phyloP scores from a whole-genome alignment of 192 early-diverging fungal species.

The Backusella luteola region DNA sequence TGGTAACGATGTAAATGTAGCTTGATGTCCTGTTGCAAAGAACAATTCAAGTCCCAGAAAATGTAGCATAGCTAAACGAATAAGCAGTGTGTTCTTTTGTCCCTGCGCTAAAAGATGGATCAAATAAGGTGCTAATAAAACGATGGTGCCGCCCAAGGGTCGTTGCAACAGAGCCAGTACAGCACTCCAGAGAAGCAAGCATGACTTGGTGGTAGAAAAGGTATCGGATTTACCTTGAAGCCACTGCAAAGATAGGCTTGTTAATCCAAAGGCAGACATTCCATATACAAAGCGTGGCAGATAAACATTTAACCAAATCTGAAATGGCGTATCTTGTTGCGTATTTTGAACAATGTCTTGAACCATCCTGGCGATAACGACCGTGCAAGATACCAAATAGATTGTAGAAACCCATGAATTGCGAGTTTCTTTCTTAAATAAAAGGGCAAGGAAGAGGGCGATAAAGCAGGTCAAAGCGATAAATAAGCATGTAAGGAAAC shows the following conservation, averaged over 20 bases:
- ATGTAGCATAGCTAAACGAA: conserved; percentile 28
- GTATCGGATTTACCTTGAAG: background rate
- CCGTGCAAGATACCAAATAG: background rate
- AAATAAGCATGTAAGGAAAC: background rate
- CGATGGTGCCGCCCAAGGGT: conserved; percentile 20
- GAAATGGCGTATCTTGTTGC: conserved; percentile 31
- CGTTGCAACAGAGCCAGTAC: conserved; percentile 30
- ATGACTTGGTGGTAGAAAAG: background rate
- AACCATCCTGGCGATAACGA: background rate
- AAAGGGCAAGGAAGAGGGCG: background rate
- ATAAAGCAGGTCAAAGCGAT: background rate
- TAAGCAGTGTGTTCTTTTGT: background rate
- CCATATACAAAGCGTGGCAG: conserved; percentile 24
- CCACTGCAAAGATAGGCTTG: background rate
- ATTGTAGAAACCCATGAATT: background rate
- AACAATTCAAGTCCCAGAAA: conserved; percentile 50
- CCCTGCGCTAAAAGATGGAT: background rate
- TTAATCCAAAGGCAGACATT: background rate
- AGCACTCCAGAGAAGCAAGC: conserved; percentile 12
- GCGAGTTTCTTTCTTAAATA: background rate
- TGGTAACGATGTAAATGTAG: conserved; percentile 85
- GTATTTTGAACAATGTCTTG: conserved; percentile 33
- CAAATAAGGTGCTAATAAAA: conserved; percentile 22
- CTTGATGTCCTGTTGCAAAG: conserved; percentile 93
- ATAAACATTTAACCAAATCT: conserved; percentile 21